phyloP scores from a whole-genome alignment of 1,284 basidiomycete genomes.

The Ustanciosporium gigantosporum region DNA sequence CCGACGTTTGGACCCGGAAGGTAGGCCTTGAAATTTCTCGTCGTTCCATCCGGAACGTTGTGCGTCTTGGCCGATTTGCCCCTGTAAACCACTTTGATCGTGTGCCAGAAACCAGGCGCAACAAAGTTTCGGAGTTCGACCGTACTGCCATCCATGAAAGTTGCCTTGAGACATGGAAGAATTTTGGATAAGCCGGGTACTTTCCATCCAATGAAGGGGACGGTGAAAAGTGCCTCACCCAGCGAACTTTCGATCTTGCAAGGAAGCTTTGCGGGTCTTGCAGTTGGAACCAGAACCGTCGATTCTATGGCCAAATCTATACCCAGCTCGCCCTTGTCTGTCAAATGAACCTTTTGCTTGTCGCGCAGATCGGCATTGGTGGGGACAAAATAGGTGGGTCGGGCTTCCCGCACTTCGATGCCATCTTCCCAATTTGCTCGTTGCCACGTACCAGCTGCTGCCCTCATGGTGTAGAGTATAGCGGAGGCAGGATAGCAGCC shows the following conservation, averaged over 20 bases:
- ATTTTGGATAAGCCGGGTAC: constrained; percentile 4
- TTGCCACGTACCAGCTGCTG: constrained; percentile 30
- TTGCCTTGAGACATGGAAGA: constrained; percentile 14
- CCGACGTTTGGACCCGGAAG: constrained; percentile 18
- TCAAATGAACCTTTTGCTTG: constrained; percentile 26
- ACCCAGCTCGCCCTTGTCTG: constrained; percentile 28
- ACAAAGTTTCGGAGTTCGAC: constrained; percentile 40
- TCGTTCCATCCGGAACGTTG: constrained; percentile 15
- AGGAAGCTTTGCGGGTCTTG: constrained; percentile 34
- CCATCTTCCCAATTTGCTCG: constrained; percentile 40
- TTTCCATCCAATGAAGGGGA: constrained; percentile 6
- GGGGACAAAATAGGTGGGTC: constrained; percentile 20
- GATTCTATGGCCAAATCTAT: constrained; percentile 28
- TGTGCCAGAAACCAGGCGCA: constrained; percentile 35
- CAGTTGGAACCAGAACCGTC: constrained; percentile 34
- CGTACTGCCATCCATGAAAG: constrained; percentile 29
- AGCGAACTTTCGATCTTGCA: constrained; percentile 33
- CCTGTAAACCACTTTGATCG: constrained; percentile 30
- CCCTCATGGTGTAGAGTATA: constrained; percentile 40
- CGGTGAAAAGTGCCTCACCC: constrained; percentile 3
- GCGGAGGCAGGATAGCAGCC: constrained; percentile 62
- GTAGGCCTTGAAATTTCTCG: constrained; percentile 23
- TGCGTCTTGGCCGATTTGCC: constrained; percentile 12
- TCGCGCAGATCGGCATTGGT: constrained; percentile 1
- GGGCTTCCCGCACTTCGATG: constrained; percentile 30